Conservation (phyloP, 306 rosid genomes). For the Lotus japonicus region DNA sequence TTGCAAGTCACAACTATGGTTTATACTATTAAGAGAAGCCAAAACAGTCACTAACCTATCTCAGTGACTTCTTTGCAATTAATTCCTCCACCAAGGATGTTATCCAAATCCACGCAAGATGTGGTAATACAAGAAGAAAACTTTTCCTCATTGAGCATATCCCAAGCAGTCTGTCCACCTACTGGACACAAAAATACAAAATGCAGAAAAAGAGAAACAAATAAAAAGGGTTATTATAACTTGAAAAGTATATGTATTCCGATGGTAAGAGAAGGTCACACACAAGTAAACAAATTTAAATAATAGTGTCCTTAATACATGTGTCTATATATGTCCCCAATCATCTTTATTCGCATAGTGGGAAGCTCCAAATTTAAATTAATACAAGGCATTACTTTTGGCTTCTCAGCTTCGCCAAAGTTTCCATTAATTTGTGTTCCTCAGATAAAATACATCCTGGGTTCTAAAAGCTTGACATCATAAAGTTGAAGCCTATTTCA, state of each 20-base stretch:
- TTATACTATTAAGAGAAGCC: background rate
- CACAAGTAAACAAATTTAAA: background rate
- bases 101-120: constrained; percentile 70
- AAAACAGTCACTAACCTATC: constrained; percentile 51
- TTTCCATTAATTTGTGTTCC: too few relatives aligned
- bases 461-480: too few relatives aligned
- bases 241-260: background rate
- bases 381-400: background rate
- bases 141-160: constrained; percentile 74
- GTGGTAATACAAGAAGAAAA: constrained; percentile 56
- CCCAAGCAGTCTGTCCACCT: constrained; percentile 95
- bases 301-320: too few relatives aligned
- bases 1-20: background rate
- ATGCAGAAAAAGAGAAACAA: background rate
- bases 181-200: constrained; percentile 6
- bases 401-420: background rate
- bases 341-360: too few relatives aligned
- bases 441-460: too few relatives aligned
- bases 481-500: too few relatives aligned
- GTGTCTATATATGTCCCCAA: too few relatives aligned
- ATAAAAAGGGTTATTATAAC: background rate
- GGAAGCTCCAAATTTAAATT: background rate
- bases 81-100: constrained; percentile 87
- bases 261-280: background rate
- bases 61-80: constrained; percentile 87